Percentiles rank a stretch among this genome's conserved stretches.
Conservation (phyloP, 257 asterid genomes). For the Verbena officinalis region DNA sequence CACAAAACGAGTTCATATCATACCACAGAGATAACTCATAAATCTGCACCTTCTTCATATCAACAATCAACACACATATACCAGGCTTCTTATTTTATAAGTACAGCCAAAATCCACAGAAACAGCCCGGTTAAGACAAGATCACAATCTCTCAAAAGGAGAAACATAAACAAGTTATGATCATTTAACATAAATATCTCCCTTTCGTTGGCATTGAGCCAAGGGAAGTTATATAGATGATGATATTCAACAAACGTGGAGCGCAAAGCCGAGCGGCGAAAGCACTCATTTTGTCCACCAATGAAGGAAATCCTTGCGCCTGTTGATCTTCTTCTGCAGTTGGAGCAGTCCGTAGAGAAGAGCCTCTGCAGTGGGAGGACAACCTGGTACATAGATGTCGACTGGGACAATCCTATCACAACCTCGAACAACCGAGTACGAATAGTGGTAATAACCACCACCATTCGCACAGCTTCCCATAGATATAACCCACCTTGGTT, state of each 20-base stretch:
- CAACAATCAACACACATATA: background rate
- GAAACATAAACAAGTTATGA: background rate
- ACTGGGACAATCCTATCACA: conserved; percentile 97
- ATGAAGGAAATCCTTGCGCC: conserved; percentile 93
- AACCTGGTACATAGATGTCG: conserved; percentile 93
- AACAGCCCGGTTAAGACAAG: background rate
- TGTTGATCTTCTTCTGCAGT: conserved; percentile 89
- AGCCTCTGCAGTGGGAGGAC: conserved; percentile 98
- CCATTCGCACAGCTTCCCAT: conserved; percentile 99
- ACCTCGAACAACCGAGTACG: conserved; percentile 91
- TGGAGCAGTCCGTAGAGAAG: conserved; percentile 92
- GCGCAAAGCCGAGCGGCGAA: conserved; percentile 13
- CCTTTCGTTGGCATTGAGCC: background rate
- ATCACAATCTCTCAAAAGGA: background rate
- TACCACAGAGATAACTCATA: too few relatives aligned
- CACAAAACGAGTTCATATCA: background rate
- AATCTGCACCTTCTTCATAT: too few relatives aligned
- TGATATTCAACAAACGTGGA: conserved; percentile 36
- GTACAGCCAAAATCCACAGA: conserved; percentile 1
- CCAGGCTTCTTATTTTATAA: conserved; percentile 4
- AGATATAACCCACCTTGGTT: conserved; percentile 99
- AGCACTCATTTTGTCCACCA: conserved; percentile 86
- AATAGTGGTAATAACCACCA: conserved; percentile 97
- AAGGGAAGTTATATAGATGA: background rate
- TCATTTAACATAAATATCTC: background rate